A percentile compares a stretch with the other conserved stretches of the same genome.
Conservation (phyloP, 257 asterid genomes). For the Marsdenia floribunda region DNA sequence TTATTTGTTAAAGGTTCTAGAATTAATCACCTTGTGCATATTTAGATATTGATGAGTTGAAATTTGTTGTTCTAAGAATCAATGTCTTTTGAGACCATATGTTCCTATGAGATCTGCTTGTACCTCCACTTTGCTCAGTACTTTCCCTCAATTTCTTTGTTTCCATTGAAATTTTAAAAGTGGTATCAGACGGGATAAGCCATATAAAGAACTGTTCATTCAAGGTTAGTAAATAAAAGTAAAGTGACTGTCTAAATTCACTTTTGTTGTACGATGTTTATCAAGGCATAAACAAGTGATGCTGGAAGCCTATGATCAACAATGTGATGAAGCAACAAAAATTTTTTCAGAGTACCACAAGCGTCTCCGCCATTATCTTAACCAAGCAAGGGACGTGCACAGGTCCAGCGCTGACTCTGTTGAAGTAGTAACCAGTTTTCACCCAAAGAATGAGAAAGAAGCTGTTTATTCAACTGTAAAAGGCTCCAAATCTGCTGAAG, state of each 20-base stretch:
- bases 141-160: background rate
- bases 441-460: constrained; percentile 48
- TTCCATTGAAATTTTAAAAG: background rate
- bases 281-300: constrained; percentile 94
- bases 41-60: background rate
- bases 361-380: constrained; percentile 66
- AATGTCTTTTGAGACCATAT: background rate
- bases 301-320: constrained; percentile 93
- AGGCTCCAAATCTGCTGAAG: constrained; percentile 66
- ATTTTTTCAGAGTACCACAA: constrained; percentile 95
- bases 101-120: background rate
- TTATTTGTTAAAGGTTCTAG: background rate
- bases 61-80: background rate
- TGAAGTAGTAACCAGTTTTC: constrained; percentile 79
- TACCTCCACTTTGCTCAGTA: background rate
- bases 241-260: background rate
- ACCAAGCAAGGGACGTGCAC: constrained; percentile 79
- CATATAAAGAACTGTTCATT: background rate
- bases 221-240: background rate
- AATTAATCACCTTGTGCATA: background rate
- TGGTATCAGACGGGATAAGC: background rate
- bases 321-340: constrained; percentile 95
- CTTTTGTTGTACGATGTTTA: background rate
- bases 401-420: constrained; percentile 49
- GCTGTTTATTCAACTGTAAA: constrained; percentile 28